A percentile compares a stretch with the other conserved stretches of the same genome.
These are phyloP conservation scores for Blakeslea trispora DNA, from an alignment of 371 early-diverging fungal species.

Conservation along the genomic window DNA sequence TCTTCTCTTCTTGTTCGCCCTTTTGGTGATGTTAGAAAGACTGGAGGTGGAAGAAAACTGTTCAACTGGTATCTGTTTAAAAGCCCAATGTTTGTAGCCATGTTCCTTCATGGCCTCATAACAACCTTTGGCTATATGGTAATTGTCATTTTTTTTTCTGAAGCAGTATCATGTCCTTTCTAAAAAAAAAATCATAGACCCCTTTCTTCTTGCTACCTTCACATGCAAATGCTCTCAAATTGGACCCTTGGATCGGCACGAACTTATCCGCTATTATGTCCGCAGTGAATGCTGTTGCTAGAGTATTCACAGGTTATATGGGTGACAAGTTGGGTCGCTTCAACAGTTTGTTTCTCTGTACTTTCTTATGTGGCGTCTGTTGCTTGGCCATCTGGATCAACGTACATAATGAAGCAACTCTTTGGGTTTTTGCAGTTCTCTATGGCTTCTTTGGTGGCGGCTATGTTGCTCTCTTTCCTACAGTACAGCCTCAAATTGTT, in stretches of 20 bases:
- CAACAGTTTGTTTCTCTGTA: constrained; percentile 51
- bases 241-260: constrained; percentile 29
- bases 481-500: constrained; percentile 55
- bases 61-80: constrained; percentile 34
- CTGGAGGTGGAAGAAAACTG: constrained; percentile 49
- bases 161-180: too few species aligned
- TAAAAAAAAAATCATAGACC: too few species aligned
- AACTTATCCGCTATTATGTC: constrained; percentile 46
- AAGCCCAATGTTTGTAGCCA: constrained; percentile 30
- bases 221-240: constrained; percentile 29
- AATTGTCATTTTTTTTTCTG: too few species aligned
- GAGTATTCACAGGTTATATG: constrained; percentile 45
- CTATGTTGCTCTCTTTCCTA: constrained; percentile 53
- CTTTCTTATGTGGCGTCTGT: constrained; percentile 40
- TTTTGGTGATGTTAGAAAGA: constrained; percentile 43
- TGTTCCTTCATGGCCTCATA: constrained; percentile 35
- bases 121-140: constrained; percentile 41
- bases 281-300: constrained; percentile 45
- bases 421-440: constrained; percentile 36
- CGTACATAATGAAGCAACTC: constrained; percentile 39
- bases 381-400: constrained; percentile 38
- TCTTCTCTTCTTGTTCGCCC: constrained; percentile 51
- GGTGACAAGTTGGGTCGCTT: constrained; percentile 58
- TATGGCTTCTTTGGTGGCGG: constrained; percentile 60
- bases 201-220: constrained; percentile 36